Percentiles rank a stretch among this genome's conserved stretches.
Evolutionary conservation across 1,284 basidiomycete genomes (phyloP).

Genomic region (Agroathelia rolfsii): DNA sequence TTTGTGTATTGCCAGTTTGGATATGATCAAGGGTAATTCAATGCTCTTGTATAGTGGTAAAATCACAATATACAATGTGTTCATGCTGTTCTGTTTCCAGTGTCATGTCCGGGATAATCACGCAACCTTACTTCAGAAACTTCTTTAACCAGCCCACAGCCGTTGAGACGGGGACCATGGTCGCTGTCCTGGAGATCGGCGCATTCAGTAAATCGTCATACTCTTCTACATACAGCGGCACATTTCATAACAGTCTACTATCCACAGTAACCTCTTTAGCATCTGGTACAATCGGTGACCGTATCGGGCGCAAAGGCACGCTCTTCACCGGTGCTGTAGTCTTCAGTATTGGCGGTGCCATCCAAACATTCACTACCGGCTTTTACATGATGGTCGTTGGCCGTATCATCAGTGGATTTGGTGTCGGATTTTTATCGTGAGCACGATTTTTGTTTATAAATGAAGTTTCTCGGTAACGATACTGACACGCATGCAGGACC

Average conservation of each 20-base stretch:
- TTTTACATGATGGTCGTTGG: slow-evolving; percentile 85
- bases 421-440: slow-evolving; percentile 87
- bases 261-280: slow-evolving; percentile 77
- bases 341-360: slow-evolving; percentile 81
- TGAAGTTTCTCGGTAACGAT: slow-evolving; percentile 1
- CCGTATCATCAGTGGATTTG: slow-evolving; percentile 82
- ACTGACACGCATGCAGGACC: slow-evolving; percentile 42
- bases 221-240: slow-evolving; percentile 5
- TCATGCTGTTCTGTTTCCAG: slow-evolving; percentile 31
- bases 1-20: slow-evolving; percentile 52
- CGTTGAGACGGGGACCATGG: slow-evolving; percentile 75
- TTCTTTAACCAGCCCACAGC: slow-evolving; percentile 75
- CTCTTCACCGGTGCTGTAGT: slow-evolving; percentile 81
- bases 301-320: slow-evolving; percentile 80
- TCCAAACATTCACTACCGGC: slow-evolving; percentile 84
- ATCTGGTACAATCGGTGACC: slow-evolving; percentile 82
- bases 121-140: slow-evolving; percentile 81
- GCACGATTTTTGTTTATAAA: slow-evolving; percentile 16
- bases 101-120: slow-evolving; percentile 90
- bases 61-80: slow-evolving; percentile 11
- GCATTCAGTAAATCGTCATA: slow-evolving; percentile 56
- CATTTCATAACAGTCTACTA: slow-evolving; percentile 6
- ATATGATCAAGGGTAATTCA: slow-evolving; percentile 81
- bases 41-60: slow-evolving; percentile 2
- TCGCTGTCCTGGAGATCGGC: slow-evolving; percentile 86